Base-by-base conservation (phyloP, 2,329 filamentous ascomycete species). In the Hymenoscyphus repandus region DNA sequence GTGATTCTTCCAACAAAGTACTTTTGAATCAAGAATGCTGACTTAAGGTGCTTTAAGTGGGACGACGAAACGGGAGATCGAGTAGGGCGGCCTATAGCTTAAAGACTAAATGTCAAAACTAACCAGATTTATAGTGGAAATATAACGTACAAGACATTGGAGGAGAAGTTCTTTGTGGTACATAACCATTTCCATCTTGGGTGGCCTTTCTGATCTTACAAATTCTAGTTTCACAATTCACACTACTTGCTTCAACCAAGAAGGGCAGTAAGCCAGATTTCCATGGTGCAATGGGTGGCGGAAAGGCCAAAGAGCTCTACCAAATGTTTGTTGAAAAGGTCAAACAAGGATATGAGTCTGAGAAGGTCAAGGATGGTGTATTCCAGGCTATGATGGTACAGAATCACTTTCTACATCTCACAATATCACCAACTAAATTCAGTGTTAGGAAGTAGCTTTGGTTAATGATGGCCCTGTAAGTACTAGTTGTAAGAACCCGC, bases 201-300 rank as follows among this genome's bases (percentile, higher is more conserved):
- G n/a, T n/a, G 38, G 3, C 7, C 10, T 37, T 38, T 41, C 53
- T 56, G 11, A 58, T 46, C 22, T 7, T 45, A 12, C 20, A n/a
- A n/a, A 17, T 15, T 13, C 65, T 17, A 95, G 92, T 99, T 41
- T 97, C 93, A 12, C 93, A 99, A 71, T 99, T 99, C 66, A 99
- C 93, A 2, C 79, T 99, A 9, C 78, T 95, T 45, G 95, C 90
- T 42, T 87, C 85, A 41, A 91, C 91, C n/a, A 95, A 91, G 66
- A 97, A 97, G 70, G 92, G 92, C 56, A 91, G 83, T 66, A 97
- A 95, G 69, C 95, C 93, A 32, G 88, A 95, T 67, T 99, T 99
- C 63, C 92, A 96, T 67, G 88, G 87, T 11, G 91, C 93, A 5
- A 85, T 92, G 54, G 81, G 81, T 43, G 85, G 85, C 3, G 82